phyloP scores from a whole-genome alignment of 73 alveolate genomes.

The Paramecium octaurelia region DNA sequence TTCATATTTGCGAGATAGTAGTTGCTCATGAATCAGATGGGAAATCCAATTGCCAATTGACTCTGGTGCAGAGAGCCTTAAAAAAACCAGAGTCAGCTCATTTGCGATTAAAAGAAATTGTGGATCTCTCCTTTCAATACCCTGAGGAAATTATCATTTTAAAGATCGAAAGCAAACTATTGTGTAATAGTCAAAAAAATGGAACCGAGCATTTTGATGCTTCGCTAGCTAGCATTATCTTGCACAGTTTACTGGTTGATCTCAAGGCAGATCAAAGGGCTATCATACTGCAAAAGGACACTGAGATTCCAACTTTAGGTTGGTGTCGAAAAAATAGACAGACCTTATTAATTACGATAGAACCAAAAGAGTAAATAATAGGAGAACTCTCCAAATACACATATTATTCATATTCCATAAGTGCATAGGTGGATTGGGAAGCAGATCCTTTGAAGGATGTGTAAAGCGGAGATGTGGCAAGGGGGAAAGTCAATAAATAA shows the following conservation, averaged over 20 bases:
- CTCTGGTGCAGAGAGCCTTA: background rate
- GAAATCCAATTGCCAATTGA: background rate
- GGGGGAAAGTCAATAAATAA: background rate
- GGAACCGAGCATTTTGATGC: background rate
- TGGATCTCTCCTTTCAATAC: background rate
- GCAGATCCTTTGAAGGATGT: background rate
- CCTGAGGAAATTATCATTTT: constrained; percentile 22
- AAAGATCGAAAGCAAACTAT: constrained; percentile 1
- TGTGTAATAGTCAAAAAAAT: background rate
- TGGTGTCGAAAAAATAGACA: background rate
- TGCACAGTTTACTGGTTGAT: background rate
- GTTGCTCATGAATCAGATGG: constrained; percentile 40
- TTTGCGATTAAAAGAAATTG: background rate
- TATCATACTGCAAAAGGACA: background rate
- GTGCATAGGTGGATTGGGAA: constrained; percentile 37
- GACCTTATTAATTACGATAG: background rate
- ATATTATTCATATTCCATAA: background rate
- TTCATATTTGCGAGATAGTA: background rate
- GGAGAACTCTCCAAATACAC: background rate
- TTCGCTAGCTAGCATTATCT: background rate
- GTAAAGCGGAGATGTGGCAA: background rate
- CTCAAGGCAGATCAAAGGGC: background rate
- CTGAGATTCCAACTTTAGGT: background rate
- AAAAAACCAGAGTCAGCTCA: background rate
- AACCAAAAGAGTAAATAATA: background rate